Percentiles rank a stretch among this genome's conserved stretches.
phyloP scores from a whole-genome alignment of 257 asterid genomes.

The Plantago ovata region DNA sequence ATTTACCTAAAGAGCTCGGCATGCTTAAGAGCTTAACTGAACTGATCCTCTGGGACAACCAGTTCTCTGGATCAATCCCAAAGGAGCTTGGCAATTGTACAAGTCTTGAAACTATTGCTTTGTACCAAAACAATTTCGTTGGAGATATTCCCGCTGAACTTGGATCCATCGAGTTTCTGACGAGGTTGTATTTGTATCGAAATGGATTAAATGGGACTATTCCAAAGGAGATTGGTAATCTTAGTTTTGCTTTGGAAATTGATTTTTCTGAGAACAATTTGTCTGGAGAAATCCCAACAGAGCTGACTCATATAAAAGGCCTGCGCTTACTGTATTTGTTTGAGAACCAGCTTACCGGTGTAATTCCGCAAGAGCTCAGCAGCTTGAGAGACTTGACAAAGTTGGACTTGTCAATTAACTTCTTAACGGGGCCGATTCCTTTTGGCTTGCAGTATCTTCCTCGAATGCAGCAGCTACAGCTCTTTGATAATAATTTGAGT shows the following conservation, averaged over 20 bases:
- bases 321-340: slow-evolving; percentile 59
- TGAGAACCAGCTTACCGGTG: slow-evolving; percentile 67
- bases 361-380: slow-evolving; percentile 69
- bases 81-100: slow-evolving; percentile 73
- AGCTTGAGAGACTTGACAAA: slow-evolving; percentile 51
- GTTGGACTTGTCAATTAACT: slow-evolving; percentile 79
- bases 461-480: slow-evolving; percentile 59
- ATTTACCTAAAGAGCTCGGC: slow-evolving; percentile 75
- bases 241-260: slow-evolving; percentile 47
- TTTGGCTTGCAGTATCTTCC: slow-evolving; percentile 65
- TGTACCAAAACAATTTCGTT: slow-evolving; percentile 65
- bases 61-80: slow-evolving; percentile 66
- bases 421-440: slow-evolving; percentile 81
- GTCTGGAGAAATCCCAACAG: slow-evolving; percentile 69
- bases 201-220: slow-evolving; percentile 75
- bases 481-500: slow-evolving; percentile 57
- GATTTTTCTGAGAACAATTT: slow-evolving; percentile 83
- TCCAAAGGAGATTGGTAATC: slow-evolving; percentile 81
- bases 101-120: slow-evolving; percentile 54
- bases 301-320: slow-evolving; percentile 45
- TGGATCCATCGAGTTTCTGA: slow-evolving; percentile 44
- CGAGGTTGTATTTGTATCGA: slow-evolving; percentile 55
- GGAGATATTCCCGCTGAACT: slow-evolving; percentile 77
- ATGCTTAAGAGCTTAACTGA: slow-evolving; percentile 52
- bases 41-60: slow-evolving; percentile 71